phyloP scores from a whole-genome alignment of 2,329 filamentous ascomycete species.

The Epichloe amarillans region DNA sequence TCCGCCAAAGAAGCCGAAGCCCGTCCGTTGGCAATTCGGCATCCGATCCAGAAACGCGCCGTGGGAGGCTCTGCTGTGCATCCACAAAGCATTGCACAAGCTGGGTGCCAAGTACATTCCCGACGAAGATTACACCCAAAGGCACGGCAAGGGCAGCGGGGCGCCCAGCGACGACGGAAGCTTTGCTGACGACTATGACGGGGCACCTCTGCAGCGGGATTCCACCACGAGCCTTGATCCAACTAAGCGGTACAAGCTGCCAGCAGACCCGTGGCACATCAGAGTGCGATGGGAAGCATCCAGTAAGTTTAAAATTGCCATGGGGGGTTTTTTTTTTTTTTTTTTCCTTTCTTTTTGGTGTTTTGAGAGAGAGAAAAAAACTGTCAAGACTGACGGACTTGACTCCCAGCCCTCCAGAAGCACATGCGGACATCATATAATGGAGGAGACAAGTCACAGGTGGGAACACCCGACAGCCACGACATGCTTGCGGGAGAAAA shows the following conservation, averaged over 20 bases:
- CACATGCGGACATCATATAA: conserved; percentile 3
- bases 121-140: conserved; percentile 44
- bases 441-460: conserved; percentile 7
- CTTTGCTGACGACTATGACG: conserved; percentile 26
- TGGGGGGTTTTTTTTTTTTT: not conserved
- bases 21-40: conserved; percentile 94
- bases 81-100: conserved; percentile 81
- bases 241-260: conserved; percentile 61
- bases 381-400: not conserved
- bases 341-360: not conserved
- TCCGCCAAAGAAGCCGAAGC: conserved; percentile 58
- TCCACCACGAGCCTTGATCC: conserved; percentile 34
- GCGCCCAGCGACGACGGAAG: conserved; percentile 24
- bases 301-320: conserved; percentile 40
- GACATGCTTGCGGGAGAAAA: conserved; percentile 27
- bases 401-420: conserved; percentile 6
- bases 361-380: no score
- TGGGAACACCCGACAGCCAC: conserved; percentile 20
- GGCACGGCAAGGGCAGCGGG: conserved; percentile 28
- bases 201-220: conserved; percentile 19
- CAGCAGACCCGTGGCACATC: conserved; percentile 90
- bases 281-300: conserved; percentile 78
- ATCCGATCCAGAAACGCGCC: conserved; percentile 90
- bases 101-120: conserved; percentile 81
- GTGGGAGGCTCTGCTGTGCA: conserved; percentile 85